Percentiles rank a stretch among this genome's conserved stretches.
These are phyloP conservation scores for Naematelia encephala DNA, from an alignment of 768 basidiomycete species.

Conservation along the genomic window DNA sequence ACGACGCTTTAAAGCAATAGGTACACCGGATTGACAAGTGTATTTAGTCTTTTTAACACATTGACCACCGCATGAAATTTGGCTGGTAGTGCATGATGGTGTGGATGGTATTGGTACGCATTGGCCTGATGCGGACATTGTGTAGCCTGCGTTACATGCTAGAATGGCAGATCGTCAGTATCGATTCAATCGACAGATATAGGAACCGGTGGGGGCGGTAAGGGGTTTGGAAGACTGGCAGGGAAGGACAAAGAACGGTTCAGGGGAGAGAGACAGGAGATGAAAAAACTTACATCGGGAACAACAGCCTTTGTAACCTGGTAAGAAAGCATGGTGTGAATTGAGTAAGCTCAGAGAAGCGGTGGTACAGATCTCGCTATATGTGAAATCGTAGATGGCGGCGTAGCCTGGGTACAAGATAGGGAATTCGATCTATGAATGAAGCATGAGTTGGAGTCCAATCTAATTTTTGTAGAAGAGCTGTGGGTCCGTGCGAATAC, in stretches of 20 bases:
- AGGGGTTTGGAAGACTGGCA: constrained; percentile 1
- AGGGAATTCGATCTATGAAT: constrained; percentile 1
- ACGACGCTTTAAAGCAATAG: not conserved
- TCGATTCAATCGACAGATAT: not conserved
- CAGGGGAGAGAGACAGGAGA: not conserved
- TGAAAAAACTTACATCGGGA: not conserved
- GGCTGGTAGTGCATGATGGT: constrained; percentile 3
- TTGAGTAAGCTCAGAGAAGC: constrained; percentile 10
- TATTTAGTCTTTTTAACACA: not conserved
- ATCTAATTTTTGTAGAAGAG: too few relatives aligned
- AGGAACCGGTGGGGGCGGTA: too few relatives aligned
- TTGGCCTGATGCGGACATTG: not conserved
- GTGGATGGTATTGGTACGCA: not conserved
- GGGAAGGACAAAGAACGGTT: not conserved
- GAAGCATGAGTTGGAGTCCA: too few relatives aligned
- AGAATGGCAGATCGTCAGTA: not conserved
- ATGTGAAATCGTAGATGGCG: not conserved
- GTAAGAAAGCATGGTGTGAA: constrained; percentile 12
- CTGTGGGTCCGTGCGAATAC: not conserved
- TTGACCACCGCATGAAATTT: constrained; percentile 1
- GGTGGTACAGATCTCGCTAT: constrained; percentile 2
- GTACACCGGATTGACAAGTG: constrained; percentile 11
- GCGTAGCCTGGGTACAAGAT: not conserved
- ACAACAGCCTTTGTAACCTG: constrained; percentile 4
- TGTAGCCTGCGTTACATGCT: not conserved